Conservation (phyloP, 1,139 yeast genomes). For the Kazachstania sp. region DNA sequence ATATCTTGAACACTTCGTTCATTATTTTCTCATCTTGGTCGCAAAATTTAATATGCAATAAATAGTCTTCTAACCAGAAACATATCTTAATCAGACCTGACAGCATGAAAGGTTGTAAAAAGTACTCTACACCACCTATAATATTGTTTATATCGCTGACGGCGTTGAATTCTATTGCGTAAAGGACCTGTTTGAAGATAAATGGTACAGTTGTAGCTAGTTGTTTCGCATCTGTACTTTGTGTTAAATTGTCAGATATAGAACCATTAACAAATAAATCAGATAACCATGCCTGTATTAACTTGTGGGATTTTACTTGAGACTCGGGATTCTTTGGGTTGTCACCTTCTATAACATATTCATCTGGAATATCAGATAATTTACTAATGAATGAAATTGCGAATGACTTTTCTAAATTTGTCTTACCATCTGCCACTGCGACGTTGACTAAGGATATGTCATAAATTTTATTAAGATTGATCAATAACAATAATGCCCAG, state of each 20-base stretch:
- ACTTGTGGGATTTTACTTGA: slow-evolving; percentile 29
- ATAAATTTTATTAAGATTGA: slow-evolving; percentile 18
- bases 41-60: slow-evolving; percentile 18
- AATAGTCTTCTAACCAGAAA: slow-evolving; percentile 27
- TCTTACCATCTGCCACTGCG: slow-evolving; percentile 7
- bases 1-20: slow-evolving; percentile 19
- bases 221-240: slow-evolving; percentile 58
- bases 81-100: slow-evolving; percentile 27
- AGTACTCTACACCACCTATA: slow-evolving; percentile 55
- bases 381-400: slow-evolving; percentile 20
- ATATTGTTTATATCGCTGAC: slow-evolving; percentile 35
- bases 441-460: slow-evolving; percentile 19
- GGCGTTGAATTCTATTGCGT: slow-evolving; percentile 48
- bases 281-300: slow-evolving; percentile 67
- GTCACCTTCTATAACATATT: slow-evolving; percentile 12
- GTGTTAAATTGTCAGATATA: slow-evolving; percentile 71
- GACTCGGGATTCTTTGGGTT: slow-evolving; percentile 12
- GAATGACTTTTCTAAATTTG: slow-evolving; percentile 17
- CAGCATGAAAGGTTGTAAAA: slow-evolving; percentile 47
- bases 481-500: slow-evolving; percentile 21
- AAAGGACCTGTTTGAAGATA: slow-evolving; percentile 63
- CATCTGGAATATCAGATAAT: slow-evolving; percentile 22
- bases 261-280: slow-evolving; percentile 84
- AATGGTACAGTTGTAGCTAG: slow-evolving; percentile 62
- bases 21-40: slow-evolving; percentile 13